Conservation (phyloP, 1,139 yeast species). For the Torulaspora pretoriensis region DNA sequence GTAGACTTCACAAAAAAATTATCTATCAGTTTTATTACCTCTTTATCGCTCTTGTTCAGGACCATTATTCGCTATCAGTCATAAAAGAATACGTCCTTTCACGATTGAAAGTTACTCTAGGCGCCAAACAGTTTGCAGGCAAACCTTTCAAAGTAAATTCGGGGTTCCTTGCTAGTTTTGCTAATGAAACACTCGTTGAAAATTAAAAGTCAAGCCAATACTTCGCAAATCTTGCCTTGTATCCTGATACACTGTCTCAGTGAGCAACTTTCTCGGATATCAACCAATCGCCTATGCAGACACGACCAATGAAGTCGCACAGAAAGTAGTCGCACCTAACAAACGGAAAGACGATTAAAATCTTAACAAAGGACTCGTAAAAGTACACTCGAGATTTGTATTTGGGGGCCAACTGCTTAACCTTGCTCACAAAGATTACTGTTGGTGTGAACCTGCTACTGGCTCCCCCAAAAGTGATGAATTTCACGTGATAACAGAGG, state of each 20-base stretch:
- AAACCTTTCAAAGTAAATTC: background rate
- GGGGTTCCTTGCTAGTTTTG: background rate
- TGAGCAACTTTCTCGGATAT: background rate
- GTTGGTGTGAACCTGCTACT: background rate
- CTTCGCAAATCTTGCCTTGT: background rate
- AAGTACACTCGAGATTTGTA: too few relatives aligned
- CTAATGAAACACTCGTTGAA: too few relatives aligned
- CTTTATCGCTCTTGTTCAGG: conserved; percentile 14
- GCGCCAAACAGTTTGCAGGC: conserved; percentile 6
- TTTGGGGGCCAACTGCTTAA: background rate
- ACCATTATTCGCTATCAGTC: conserved; percentile 4
- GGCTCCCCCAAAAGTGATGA: conserved; percentile 6
- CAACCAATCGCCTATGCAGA: background rate
- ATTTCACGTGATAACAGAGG: background rate
- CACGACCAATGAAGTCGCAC: background rate
- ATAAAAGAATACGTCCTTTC: background rate
- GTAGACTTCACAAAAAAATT: conserved; percentile 34
- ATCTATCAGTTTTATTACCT: conserved; percentile 27
- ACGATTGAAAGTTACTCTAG: background rate
- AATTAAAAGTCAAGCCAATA: too few relatives aligned
- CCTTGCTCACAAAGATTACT: conserved; percentile 3
- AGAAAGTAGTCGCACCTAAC: background rate
- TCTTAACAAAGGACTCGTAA: background rate
- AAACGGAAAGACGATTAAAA: background rate
- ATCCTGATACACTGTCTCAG: background rate